Conservation (phyloP, 1,139 yeast genomes). For the Debaryomycetaceae sp. region DNA sequence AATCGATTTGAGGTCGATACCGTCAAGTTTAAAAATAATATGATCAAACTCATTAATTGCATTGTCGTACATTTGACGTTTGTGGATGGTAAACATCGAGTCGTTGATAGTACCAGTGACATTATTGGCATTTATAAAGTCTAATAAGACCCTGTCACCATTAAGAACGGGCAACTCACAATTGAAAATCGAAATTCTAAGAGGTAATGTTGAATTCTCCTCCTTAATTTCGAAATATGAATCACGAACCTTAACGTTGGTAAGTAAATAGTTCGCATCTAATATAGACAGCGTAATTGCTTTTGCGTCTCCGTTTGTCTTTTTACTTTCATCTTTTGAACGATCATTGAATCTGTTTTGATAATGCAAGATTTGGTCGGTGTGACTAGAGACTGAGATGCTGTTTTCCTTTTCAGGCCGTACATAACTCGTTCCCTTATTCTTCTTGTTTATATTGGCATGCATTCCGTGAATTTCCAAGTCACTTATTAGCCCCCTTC, state of each 20-base stretch:
- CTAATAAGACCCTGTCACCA: constrained; percentile 56
- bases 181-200: constrained; percentile 57
- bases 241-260: constrained; percentile 52
- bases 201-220: constrained; percentile 27
- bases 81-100: constrained; percentile 71
- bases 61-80: constrained; percentile 32
- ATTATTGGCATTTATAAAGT: constrained; percentile 65
- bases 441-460: constrained; percentile 41
- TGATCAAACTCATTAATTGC: constrained; percentile 31
- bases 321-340: constrained; percentile 15
- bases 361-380: constrained; percentile 26
- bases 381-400: constrained; percentile 7
- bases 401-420: not conserved
- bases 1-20: constrained; percentile 51
- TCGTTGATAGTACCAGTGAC: constrained; percentile 73
- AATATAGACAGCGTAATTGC: constrained; percentile 13
- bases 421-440: constrained; percentile 2
- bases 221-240: constrained; percentile 48
- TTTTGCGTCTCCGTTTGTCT: constrained; percentile 4
- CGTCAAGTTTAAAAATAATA: constrained; percentile 62
- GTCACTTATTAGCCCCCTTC: constrained; percentile 63
- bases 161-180: constrained; percentile 62
- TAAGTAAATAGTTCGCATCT: constrained; percentile 46
- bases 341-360: constrained; percentile 34
- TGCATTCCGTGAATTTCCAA: constrained; percentile 60